These are phyloP conservation scores for Pseudogymnoascus sp. DNA, from an alignment of 2,329 filamentous ascomycete species.

Conservation along the genomic window DNA sequence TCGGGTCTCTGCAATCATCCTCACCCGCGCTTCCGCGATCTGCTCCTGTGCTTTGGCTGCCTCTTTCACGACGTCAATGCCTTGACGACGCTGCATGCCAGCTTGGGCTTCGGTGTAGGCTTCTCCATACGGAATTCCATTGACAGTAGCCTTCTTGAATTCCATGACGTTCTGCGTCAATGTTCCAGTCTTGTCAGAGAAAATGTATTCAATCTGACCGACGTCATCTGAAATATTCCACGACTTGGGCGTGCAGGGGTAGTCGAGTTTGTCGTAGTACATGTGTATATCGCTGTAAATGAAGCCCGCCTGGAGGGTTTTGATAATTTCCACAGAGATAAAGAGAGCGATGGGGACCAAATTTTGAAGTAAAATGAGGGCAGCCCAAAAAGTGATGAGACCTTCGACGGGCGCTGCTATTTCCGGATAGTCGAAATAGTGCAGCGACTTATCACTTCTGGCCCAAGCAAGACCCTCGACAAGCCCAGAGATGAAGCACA, in stretches of 20 bases:
- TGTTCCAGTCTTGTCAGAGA: slow-evolving; percentile 89
- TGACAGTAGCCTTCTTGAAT: slow-evolving; percentile 97
- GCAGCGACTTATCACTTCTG: slow-evolving; percentile 63
- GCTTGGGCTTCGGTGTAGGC: slow-evolving; percentile 96
- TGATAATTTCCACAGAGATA: slow-evolving; percentile 92
- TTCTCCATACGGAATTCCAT: slow-evolving; percentile 92
- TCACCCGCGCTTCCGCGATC: slow-evolving; percentile 69
- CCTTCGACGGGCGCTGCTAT: slow-evolving; percentile 37
- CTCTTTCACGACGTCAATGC: slow-evolving; percentile 79
- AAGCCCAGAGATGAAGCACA: slow-evolving; percentile 82
- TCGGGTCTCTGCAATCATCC: slow-evolving; percentile 66
- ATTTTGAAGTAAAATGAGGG: slow-evolving; percentile 92
- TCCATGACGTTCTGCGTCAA: slow-evolving; percentile 95
- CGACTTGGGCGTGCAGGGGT: slow-evolving; percentile 91
- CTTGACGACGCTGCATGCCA: slow-evolving; percentile 88
- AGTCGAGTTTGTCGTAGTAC: slow-evolving; percentile 93
- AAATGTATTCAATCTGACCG: slow-evolving; percentile 98
- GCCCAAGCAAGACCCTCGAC: slow-evolving; percentile 79
- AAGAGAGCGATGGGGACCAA: slow-evolving; percentile 97
- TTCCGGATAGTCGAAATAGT: slow-evolving; percentile 80
- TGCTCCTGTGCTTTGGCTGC: slow-evolving; percentile 63
- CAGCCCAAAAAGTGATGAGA: slow-evolving; percentile 95
- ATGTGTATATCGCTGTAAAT: slow-evolving; percentile 94
- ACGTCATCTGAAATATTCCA: slow-evolving; percentile 99
- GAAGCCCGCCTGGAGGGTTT: slow-evolving; percentile 88